Percentiles rank a stretch among this genome's conserved stretches.
These are phyloP conservation scores for Erucastrum elatum DNA, from an alignment of 345 rosid species.

Conservation along the genomic window DNA sequence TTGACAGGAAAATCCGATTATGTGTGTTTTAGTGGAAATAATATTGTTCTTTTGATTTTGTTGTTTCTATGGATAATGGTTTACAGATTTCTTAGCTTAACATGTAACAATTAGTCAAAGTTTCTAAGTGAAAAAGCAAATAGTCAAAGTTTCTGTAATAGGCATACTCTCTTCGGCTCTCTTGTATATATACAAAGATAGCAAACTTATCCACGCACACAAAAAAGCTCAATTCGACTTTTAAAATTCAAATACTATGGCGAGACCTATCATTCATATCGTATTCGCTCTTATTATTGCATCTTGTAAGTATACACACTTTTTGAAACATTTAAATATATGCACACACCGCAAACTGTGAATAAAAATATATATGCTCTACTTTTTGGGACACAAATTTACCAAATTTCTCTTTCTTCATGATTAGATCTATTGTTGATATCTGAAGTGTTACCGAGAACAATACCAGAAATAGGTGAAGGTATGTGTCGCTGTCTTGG, in stretches of 20 bases:
- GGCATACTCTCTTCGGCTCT: background rate
- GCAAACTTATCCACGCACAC: background rate
- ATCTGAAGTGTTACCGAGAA: background rate
- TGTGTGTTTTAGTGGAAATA: no score
- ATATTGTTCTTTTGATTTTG: no score
- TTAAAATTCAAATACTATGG: background rate
- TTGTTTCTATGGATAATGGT: background rate
- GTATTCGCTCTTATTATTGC: background rate
- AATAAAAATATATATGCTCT: background rate
- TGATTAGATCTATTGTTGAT: conserved; percentile 2
- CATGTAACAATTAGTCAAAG: background rate
- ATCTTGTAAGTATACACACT: conserved; percentile 17
- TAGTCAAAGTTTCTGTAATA: background rate
- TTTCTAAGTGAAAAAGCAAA: background rate
- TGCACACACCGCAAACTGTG: background rate
- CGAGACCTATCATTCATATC: background rate
- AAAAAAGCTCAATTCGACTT: background rate
- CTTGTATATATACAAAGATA: background rate
- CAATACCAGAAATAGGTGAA: background rate
- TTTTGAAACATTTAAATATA: background rate
- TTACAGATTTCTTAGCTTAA: background rate
- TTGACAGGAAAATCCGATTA: no score
- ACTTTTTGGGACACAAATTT: background rate
- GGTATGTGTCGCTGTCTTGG: background rate
- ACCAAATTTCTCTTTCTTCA: background rate